Evolutionary conservation across 2,329 filamentous ascomycete species (phyloP).

Genomic region (Penicillium sp.): DNA sequence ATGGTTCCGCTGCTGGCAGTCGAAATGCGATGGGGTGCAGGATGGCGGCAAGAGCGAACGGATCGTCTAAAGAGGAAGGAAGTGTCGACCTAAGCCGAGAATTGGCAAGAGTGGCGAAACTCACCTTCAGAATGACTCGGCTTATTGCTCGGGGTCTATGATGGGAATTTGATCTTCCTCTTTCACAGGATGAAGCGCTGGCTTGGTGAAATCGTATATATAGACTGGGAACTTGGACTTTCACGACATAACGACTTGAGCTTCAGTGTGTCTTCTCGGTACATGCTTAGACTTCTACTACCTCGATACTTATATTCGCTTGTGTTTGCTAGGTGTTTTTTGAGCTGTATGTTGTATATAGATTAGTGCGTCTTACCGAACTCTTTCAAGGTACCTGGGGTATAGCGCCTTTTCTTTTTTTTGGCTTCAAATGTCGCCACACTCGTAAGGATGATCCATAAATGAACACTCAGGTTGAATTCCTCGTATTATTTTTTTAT

Average conservation of each 20-base stretch:
- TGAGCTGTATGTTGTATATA: slow-evolving; percentile 1
- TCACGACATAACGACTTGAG: slow-evolving; percentile 14
- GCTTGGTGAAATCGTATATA: background rate
- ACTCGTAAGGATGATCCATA: no score
- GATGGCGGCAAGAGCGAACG: slow-evolving; percentile 30
- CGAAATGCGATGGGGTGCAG: slow-evolving; percentile 31
- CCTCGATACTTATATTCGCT: background rate
- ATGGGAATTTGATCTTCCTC: background rate
- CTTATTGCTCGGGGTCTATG: background rate
- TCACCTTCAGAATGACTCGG: background rate
- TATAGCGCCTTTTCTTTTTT: no score
- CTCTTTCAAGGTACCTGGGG: background rate
- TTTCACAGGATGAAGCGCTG: background rate
- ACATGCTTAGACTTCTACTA: slow-evolving; percentile 1
- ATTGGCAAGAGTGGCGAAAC: background rate
- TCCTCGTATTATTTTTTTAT: no score
- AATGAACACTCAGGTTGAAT: no score
- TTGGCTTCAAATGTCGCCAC: no score
- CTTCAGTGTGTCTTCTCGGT: slow-evolving; percentile 1
- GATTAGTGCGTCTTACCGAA: background rate
- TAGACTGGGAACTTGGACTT: background rate
- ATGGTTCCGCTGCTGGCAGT: slow-evolving; percentile 29
- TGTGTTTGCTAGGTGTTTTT: background rate
- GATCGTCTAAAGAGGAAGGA: slow-evolving; percentile 19
- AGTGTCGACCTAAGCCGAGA: background rate